Conservation (phyloP, 2,329 filamentous ascomycete genomes). For the Fonsecaea nubica region DNA sequence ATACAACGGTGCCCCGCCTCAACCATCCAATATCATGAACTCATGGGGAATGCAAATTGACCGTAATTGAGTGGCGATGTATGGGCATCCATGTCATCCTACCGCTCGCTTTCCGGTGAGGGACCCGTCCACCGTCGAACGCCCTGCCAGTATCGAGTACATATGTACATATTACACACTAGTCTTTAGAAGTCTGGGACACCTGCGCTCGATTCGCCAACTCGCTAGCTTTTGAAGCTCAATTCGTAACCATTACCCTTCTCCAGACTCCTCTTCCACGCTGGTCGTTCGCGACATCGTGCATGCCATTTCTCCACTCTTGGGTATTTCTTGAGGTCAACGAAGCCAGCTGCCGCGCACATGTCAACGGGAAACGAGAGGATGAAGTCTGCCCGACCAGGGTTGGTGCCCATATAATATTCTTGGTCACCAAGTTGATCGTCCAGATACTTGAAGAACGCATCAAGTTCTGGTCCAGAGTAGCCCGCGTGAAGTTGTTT, state of each 20-base stretch:
- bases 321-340: slow-evolving; percentile 33
- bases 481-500: slow-evolving; percentile 29
- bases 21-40: not conserved
- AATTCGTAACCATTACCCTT: slow-evolving; percentile 38
- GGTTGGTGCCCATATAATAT: slow-evolving; percentile 37
- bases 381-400: slow-evolving; percentile 37
- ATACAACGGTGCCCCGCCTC: not conserved
- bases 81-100: not conserved
- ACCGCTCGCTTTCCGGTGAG: not conserved
- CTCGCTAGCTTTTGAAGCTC: slow-evolving; percentile 10
- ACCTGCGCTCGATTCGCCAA: not conserved
- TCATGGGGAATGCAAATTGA: not conserved
- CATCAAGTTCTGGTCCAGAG: slow-evolving; percentile 30
- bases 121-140: not conserved
- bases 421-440: slow-evolving; percentile 34
- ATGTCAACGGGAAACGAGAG: slow-evolving; percentile 35
- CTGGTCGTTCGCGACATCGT: slow-evolving; percentile 35
- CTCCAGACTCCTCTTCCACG: slow-evolving; percentile 38
- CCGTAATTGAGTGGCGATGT: not conserved
- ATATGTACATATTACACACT: not conserved
- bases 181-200: not conserved
- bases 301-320: slow-evolving; percentile 34
- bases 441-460: slow-evolving; percentile 32
- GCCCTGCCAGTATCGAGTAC: not conserved
- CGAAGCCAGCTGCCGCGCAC: slow-evolving; percentile 20